Base-by-base conservation (phyloP, 2,329 filamentous ascomycete genomes). In the Lachnellula suecica region DNA sequence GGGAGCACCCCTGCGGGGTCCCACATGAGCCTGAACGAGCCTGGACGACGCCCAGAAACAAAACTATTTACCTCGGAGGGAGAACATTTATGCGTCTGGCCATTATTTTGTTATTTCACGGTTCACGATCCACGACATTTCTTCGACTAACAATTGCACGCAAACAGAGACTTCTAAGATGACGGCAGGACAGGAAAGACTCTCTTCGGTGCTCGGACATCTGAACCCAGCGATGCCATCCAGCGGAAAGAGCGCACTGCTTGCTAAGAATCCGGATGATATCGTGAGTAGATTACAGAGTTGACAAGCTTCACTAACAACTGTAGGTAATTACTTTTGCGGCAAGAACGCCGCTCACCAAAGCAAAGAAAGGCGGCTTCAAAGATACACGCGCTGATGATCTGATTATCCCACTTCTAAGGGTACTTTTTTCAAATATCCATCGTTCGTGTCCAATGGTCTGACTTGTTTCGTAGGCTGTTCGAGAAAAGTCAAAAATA, bases 381-480 rank as follows among this genome's bases (percentile, higher is more conserved):
- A 97, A 97, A 78, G 93, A 97, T 74, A 97, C 93, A 5, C 79
- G 82, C 49, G 87, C 89, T 15, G 82, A 90, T 38, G 92, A 97
- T 71, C 79, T 97, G 58, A 83, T 97, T 65, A 85, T 85, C 47
- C 89, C 89, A 64, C 85, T 91, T 40, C 85, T 97, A 72, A 87
- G 85, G 72, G 86, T 85, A 60, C 75, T 96, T 60, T 78, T 95
- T 77, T 87, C 22, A 15, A 11, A 11, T 23, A 22, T 23, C 20
- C 19, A 13, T 15, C n/a, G n/a, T 10, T 20, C 6, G 10, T 42
- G 20, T n/a, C 15, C 22, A 42, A 24, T 23, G 19, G 13, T 24
- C 22, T 42, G n/a, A 41, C 9, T 2, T 24, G 20, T 24, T 41
- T 25, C 22, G 22, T 19, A 51, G 52, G 47, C 46, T 42, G 37